Evolutionary conservation across 2,329 filamentous ascomycete species (phyloP).

Genomic region (Ophiostoma ulmi): DNA sequence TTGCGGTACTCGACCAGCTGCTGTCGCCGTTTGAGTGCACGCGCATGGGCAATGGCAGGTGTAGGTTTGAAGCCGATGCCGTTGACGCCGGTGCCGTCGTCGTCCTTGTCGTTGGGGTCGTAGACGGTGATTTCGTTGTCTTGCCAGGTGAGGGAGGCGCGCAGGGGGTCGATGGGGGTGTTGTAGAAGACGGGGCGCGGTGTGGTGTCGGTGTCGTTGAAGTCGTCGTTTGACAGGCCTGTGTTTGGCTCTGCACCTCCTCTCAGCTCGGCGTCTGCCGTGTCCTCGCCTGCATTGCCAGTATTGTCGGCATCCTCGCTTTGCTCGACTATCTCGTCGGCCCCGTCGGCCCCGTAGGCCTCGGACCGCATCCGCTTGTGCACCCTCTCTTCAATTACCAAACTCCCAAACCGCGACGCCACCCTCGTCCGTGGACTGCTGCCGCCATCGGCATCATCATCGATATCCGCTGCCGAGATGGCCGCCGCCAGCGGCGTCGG

Average conservation of each 20-base stretch:
- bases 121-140: constrained; percentile 64
- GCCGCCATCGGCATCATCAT: constrained; percentile 38
- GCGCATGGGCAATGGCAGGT: constrained; percentile 53
- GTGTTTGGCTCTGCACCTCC: neutral
- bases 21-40: constrained; percentile 52
- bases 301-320: constrained; percentile 29
- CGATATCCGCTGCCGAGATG: neutral
- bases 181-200: neutral
- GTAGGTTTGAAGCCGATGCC: constrained; percentile 63
- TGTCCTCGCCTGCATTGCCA: too few relatives aligned
- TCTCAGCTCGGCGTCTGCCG: too few relatives aligned
- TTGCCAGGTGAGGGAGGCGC: constrained; percentile 60
- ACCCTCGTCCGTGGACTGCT: constrained; percentile 51
- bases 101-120: constrained; percentile 59
- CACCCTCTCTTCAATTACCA: constrained; percentile 36
- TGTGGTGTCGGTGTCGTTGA: neutral
- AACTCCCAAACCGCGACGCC: constrained; percentile 48
- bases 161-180: constrained; percentile 44
- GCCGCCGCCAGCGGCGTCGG: neutral
- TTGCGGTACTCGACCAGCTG: constrained; percentile 60
- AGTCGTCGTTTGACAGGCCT: too few relatives aligned
- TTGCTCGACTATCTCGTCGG: constrained; percentile 27
- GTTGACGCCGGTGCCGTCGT: constrained; percentile 63
- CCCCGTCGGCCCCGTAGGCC: neutral
- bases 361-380: constrained; percentile 23